Evolutionary conservation across 805 yeast species (phyloP), one percentile per base, ranked within the genome.

Genomic region (Pichia occidentalis): DNA sequence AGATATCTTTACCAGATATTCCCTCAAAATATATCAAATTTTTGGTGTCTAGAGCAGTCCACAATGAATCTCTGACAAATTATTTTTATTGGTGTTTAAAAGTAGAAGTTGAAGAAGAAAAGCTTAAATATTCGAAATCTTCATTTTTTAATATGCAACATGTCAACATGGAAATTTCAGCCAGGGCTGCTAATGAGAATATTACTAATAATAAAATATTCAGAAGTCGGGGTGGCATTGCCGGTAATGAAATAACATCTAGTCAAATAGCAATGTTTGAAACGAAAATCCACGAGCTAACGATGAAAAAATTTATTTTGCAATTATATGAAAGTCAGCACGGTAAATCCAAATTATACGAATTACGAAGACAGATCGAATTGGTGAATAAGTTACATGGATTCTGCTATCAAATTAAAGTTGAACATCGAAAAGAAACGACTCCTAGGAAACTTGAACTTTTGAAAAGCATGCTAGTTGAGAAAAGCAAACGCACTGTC

Each of bases 31-130:
- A 83, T 36, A 84, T 85, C 1, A 73, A 75, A 36, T 87, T 90
- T 53, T 63, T 92, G 28, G 79, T 88, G 29, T 77, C 77, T 20
- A 68, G 90, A 32, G 78, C 95, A 0, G 65, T 79, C 1, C 63
- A 71, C 14, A 83, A 81, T 53, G 71, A 73, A 16, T 65, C 72
- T 14, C 64, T 94, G 28, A 92, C 95, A 0, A 87, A 80, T 53
- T 85, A 73, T 53, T 76, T 94, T 44, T 88, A 85, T 57, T 92
- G 98, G 97, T 85, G 81, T 54, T 71, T 92, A 35, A 80, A 79
- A 46, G 95, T 94, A 2, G 97, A 90, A 52, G 73, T 81, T 22
- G 85, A 81, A 50, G 95, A 85, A 40, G 73, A 70, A 25, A 54
- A 59, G 24, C 26, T 37, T 4, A 43, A 37, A 28, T 46, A 40